Evolutionary conservation across 73 alveolate genomes (phyloP), one percentile per base, ranked within the genome.

Genomic region (Paramecium caudatum): DNA sequence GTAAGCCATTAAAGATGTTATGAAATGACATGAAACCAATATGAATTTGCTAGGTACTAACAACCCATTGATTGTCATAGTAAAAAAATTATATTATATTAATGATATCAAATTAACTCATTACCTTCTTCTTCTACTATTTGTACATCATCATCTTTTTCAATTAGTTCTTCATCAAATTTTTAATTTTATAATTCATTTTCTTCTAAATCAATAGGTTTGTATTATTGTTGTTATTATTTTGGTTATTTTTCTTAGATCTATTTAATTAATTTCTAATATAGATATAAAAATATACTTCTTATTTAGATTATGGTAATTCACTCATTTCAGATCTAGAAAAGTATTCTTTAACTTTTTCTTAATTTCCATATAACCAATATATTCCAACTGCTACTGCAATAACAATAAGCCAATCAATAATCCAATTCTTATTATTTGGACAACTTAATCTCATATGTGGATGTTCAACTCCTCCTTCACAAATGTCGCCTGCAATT

Each of bases 401-500:
- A 13, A 41, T 68, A 17, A 74, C 21, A 2, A 74, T 27, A 17
- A 65, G 5, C 47, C 49, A 65, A 30, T 65, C 83, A 10, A 3
- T 12, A 8, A 74, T 74, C 88, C 88, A 74, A 23, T n/a, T 39
- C n/a, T 74, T 74, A 37, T 74, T 74, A 1, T 45, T 45, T 0
- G 96, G 91, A 81, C 98, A 95, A 41, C 95, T 46, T 5, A 93
- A 15, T 30, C 80, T 88, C 50, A 83, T 91, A 2, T 96, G 95
- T 10, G 88, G 92, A 21, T 84, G 90, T n/a, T 94, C 95, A 4
- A 95, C 91, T 23, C 99, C 99, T 0, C 98, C 97, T 16, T 68
- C 92, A 80, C 99, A 97, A 17, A 91, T 63, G 87, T 96, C 92
- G 12, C 99, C 99, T 19, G 99, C 97, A 5, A 97, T 80, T 91